phyloP scores from a whole-genome alignment of 169 alveolate genomes.

The Babesia sp. region DNA sequence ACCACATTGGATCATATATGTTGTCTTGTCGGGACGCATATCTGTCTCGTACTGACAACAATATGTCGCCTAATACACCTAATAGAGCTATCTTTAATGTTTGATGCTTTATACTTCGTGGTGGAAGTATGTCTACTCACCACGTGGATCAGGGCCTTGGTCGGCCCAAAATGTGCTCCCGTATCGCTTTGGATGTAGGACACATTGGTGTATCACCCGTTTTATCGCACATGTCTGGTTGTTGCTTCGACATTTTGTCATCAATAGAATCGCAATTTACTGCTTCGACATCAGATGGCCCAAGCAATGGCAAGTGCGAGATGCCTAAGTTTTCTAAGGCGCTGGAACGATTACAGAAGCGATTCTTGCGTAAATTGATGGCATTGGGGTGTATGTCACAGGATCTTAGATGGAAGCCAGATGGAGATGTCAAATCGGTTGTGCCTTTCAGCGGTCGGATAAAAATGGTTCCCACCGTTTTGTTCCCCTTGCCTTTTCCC shows the following conservation, averaged over 20 bases:
- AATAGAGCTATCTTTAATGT: background rate
- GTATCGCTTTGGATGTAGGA: background rate
- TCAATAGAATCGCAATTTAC: background rate
- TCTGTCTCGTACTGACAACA: too few relatives aligned
- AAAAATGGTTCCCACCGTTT: slow-evolving; percentile 19
- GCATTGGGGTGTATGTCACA: slow-evolving; percentile 7
- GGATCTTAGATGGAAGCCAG: background rate
- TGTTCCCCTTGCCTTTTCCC: slow-evolving; percentile 55
- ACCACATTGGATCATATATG: slow-evolving; percentile 6
- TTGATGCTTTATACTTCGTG: background rate
- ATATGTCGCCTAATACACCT: too few relatives aligned
- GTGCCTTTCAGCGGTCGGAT: slow-evolving; percentile 30
- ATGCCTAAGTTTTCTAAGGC: background rate
- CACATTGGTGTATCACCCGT: background rate
- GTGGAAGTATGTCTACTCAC: slow-evolving; percentile 1
- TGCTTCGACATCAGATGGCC: background rate
- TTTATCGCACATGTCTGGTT: slow-evolving; percentile 13
- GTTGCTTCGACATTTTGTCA: background rate
- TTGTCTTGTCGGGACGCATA: background rate
- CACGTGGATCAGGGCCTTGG: slow-evolving; percentile 15
- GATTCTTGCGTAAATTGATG: slow-evolving; percentile 23
- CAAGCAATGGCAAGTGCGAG: background rate
- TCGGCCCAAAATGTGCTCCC: slow-evolving; percentile 6
- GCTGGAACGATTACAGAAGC: slow-evolving; percentile 3
- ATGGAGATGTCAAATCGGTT: background rate